phyloP scores from a whole-genome alignment of 305 asterid genomes.

The Plantago coronopus region DNA sequence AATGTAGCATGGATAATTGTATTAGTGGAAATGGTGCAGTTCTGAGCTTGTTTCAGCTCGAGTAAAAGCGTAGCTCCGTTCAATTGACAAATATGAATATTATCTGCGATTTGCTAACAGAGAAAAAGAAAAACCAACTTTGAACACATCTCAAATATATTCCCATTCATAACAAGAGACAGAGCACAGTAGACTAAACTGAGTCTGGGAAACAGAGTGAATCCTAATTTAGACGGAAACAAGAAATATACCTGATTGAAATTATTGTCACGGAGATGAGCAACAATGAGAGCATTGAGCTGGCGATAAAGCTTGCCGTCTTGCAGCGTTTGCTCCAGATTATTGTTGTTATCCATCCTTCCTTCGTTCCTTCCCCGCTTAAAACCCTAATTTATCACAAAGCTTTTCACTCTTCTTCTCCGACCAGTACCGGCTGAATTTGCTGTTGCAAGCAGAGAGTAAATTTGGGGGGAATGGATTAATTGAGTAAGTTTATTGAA shows the following conservation, averaged over 20 bases:
- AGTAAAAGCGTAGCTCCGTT: not conserved
- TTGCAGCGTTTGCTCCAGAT: slow-evolving; percentile 61
- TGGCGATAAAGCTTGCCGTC: slow-evolving; percentile 72
- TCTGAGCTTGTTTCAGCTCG: not conserved
- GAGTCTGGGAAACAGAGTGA: too few species aligned
- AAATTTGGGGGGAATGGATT: too few species aligned
- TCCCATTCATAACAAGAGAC: too few species aligned
- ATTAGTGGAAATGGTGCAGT: too few species aligned
- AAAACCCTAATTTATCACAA: slow-evolving; percentile 19
- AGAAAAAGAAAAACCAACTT: too few species aligned
- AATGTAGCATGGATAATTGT: not conserved
- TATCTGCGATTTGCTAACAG: too few species aligned
- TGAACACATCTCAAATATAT: too few species aligned
- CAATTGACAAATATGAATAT: not conserved
- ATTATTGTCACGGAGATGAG: slow-evolving; percentile 78
- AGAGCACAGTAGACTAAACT: too few species aligned
- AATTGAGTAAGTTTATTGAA: too few species aligned
- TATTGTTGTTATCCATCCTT: slow-evolving; percentile 40
- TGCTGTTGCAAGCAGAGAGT: not conserved
- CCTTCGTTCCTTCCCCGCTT: not conserved
- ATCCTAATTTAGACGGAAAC: not conserved
- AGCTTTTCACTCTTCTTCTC: too few species aligned
- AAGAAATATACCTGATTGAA: slow-evolving; percentile 54
- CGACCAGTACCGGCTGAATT: not conserved
- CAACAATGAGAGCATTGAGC: slow-evolving; percentile 62